Percentiles rank a stretch among this genome's conserved stretches.
These are phyloP conservation scores for Trichoderma semiorbis DNA, from an alignment of 2,329 filamentous ascomycete genomes.

Conservation along the genomic window DNA sequence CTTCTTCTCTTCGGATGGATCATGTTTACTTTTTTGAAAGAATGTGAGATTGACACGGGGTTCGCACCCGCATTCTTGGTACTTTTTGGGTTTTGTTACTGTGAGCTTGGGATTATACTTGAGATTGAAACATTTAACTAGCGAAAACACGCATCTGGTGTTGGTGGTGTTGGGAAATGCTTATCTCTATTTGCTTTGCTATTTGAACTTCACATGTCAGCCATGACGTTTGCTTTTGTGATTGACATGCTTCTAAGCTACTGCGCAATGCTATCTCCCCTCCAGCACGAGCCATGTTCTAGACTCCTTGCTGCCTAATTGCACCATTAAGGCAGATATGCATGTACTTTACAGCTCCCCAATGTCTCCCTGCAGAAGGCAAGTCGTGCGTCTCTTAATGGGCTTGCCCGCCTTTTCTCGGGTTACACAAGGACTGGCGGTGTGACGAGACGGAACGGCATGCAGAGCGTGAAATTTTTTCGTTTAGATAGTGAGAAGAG, in stretches of 20 bases:
- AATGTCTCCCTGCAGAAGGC: neutral
- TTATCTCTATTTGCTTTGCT: neutral
- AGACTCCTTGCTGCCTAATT: neutral
- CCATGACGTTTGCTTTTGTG: neutral
- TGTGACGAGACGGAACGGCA: neutral
- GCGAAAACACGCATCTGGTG: neutral
- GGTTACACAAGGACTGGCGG: neutral
- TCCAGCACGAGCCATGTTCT: neutral
- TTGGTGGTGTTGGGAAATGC: neutral
- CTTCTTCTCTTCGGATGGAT: neutral
- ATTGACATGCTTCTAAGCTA: neutral
- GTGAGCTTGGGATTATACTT: neutral
- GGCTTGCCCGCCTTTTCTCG: neutral
- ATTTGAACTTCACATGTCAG: neutral
- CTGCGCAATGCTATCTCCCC: neutral
- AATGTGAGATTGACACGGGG: neutral
- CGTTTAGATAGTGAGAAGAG: neutral
- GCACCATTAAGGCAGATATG: neutral
- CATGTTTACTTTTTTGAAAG: neutral
- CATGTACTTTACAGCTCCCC: neutral
- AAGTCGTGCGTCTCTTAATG: neutral
- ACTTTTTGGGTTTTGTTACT: neutral
- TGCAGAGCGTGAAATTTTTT: neutral
- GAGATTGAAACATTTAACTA: neutral
- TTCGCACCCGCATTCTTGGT: neutral